Base-by-base conservation (phyloP, 2,329 filamentous ascomycete genomes). In the Fusarium sp. region DNA sequence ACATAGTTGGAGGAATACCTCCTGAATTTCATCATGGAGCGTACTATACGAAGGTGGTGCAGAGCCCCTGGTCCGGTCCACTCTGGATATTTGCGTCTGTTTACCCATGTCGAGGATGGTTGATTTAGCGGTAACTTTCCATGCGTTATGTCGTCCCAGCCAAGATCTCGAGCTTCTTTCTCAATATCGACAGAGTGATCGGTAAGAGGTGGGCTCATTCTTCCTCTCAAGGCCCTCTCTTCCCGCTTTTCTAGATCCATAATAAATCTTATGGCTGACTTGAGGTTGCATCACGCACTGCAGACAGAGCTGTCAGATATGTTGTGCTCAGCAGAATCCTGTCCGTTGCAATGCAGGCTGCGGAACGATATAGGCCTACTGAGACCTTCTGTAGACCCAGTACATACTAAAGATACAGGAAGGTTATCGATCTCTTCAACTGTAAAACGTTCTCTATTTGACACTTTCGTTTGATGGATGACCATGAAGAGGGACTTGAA, bases 1-100 rank as follows among this genome's bases (percentile, higher is more conserved):
- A 7, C 8, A 16, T 31, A 6, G 15, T 12, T 7, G 0, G 27
- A 6, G 16, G 25, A 21, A 21, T 3, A 7, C 9, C 15, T n/a
- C 37, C 21, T 25, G 8, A n/a, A 54, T 9, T 15, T 15, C 14
- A 37, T 35, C 3, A 19, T 21, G 2, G 5, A 2, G 3, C 5
- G 7, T 2, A 60, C 37, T 10, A 8, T 2, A 3, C 0, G 0
- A 27, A 37, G 16, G 29, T 60, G 23, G 4, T 7, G 5, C 15
- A 27, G 12, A 14, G 46, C 58, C 4, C 57, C 23, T 16, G 8
- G 18, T 10, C 46, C 46, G 2, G 29, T 27, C 29, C 19, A 42
- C 11, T 35, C 48, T 5, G 27, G 6, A 5, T 35, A 42, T 18
- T 42, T 55, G 1, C 2, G 25, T 21, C 29, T 55, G 11, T 42